phyloP scores from a whole-genome alignment of 2,329 filamentous ascomycete species.

The Ceratocystis variospora region DNA sequence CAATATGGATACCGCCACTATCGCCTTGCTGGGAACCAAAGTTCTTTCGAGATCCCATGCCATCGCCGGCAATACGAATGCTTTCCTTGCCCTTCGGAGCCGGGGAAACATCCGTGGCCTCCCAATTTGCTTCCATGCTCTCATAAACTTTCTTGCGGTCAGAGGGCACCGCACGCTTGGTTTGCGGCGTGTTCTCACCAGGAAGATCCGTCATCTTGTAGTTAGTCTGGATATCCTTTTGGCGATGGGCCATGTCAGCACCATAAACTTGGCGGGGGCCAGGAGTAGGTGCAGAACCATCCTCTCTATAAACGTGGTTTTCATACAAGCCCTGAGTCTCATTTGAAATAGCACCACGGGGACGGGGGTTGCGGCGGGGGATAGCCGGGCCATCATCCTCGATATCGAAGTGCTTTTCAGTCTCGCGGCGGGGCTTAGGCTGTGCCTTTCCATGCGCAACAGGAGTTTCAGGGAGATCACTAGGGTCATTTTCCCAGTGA shows the following conservation, averaged over 20 bases:
- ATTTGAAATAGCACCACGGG: constrained; percentile 49
- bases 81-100: constrained; percentile 20
- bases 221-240: constrained; percentile 56
- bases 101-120: constrained; percentile 41
- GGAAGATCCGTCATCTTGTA: constrained; percentile 62
- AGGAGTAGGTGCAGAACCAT: constrained; percentile 31
- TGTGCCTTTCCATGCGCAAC: constrained; percentile 37
- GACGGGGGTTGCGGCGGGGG: constrained; percentile 39
- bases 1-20: constrained; percentile 32
- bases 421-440: constrained; percentile 60
- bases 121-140: constrained; percentile 57
- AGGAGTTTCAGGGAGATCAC: constrained; percentile 38
- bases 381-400: constrained; percentile 45
- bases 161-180: constrained; percentile 35
- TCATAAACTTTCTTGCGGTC: constrained; percentile 56
- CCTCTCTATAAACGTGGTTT: constrained; percentile 56
- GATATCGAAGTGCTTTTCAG: constrained; percentile 72
- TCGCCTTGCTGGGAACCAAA: constrained; percentile 20
- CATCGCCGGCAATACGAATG: constrained; percentile 35
- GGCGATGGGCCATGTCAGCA: constrained; percentile 16
- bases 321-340: constrained; percentile 45
- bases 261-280: constrained; percentile 26
- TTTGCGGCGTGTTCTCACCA: constrained; percentile 32
- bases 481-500: constrained; percentile 60
- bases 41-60: constrained; percentile 42